A percentile compares a stretch with the other conserved stretches of the same genome.
These are phyloP conservation scores for Neoboletus magnificus DNA, from an alignment of 768 basidiomycete genomes.

Conservation along the genomic window DNA sequence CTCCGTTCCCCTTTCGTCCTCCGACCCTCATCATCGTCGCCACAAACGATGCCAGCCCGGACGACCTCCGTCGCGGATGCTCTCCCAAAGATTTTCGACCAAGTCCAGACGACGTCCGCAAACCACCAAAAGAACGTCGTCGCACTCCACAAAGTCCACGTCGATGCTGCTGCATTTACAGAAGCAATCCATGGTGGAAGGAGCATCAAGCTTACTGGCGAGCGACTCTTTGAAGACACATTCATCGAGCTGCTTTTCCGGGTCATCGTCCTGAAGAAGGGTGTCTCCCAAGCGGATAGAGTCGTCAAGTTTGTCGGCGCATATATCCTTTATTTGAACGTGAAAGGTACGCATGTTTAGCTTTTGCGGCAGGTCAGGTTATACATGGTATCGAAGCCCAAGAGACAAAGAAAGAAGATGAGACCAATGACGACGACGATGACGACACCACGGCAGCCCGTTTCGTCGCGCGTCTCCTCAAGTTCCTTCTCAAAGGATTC, in stretches of 20 bases:
- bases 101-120: slow-evolving; percentile 50
- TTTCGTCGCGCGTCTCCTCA: slow-evolving; percentile 63
- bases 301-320: slow-evolving; percentile 78
- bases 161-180: slow-evolving; percentile 45
- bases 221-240: slow-evolving; percentile 4
- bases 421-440: slow-evolving; percentile 45
- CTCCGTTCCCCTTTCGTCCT: not conserved
- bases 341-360: slow-evolving; percentile 54
- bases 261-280: slow-evolving; percentile 76
- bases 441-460: slow-evolving; percentile 69
- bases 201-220: too few relatives aligned
- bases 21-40: not conserved
- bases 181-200: too few relatives aligned
- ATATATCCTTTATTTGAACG: slow-evolving; percentile 71
- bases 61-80: slow-evolving; percentile 7
- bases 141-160: slow-evolving; percentile 75
- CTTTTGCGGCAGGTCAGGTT: not conserved
- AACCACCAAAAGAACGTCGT: slow-evolving; percentile 88
- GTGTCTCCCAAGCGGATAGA: slow-evolving; percentile 56
- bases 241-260: slow-evolving; percentile 60
- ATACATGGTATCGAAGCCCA: slow-evolving; percentile 28
- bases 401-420: slow-evolving; percentile 35
- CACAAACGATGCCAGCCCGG: slow-evolving; percentile 14
- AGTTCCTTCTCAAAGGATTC: slow-evolving; percentile 75
- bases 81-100: slow-evolving; percentile 56